Evolutionary conservation across 164 flowering plant species (phyloP).

Genomic region (Sextonia rubra): DNA sequence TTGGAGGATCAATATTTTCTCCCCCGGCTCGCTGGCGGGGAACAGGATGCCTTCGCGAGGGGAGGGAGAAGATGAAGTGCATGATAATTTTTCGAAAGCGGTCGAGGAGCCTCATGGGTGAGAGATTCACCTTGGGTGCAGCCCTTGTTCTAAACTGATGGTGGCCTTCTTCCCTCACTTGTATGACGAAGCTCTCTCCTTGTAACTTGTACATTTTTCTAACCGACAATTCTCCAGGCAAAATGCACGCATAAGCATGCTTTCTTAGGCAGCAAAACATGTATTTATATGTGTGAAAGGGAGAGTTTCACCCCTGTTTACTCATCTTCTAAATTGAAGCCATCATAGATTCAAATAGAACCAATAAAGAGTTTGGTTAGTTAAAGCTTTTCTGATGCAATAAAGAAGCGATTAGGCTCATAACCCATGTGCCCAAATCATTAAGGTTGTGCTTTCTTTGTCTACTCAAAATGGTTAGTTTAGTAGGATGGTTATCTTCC

Average conservation of each 20-base stretch:
- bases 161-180: conserved; percentile 24
- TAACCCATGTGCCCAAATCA: conserved; percentile 67
- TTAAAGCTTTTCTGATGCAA: neutral
- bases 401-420: neutral
- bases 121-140: conserved; percentile 27
- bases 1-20: conserved; percentile 57
- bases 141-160: neutral
- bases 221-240: conserved; percentile 24
- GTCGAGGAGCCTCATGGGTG: conserved; percentile 61
- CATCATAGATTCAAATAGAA: neutral
- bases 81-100: conserved; percentile 58
- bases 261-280: conserved; percentile 10
- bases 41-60: conserved; percentile 14
- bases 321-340: neutral
- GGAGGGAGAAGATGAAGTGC: conserved; percentile 50
- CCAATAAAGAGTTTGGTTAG: neutral
- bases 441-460: conserved; percentile 43
- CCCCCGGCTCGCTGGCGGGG: conserved; percentile 16
- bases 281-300: conserved; percentile 10
- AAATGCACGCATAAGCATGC: conserved; percentile 47
- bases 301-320: neutral
- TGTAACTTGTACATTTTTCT: conserved; percentile 29
- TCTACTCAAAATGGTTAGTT: conserved; percentile 16
- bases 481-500: conserved; percentile 13
- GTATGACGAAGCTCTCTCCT: conserved; percentile 39